Percentiles rank a stretch among this genome's conserved stretches.
These are phyloP conservation scores for Trichoderma oligosporum DNA, from an alignment of 2,329 filamentous ascomycete genomes.

Conservation along the genomic window DNA sequence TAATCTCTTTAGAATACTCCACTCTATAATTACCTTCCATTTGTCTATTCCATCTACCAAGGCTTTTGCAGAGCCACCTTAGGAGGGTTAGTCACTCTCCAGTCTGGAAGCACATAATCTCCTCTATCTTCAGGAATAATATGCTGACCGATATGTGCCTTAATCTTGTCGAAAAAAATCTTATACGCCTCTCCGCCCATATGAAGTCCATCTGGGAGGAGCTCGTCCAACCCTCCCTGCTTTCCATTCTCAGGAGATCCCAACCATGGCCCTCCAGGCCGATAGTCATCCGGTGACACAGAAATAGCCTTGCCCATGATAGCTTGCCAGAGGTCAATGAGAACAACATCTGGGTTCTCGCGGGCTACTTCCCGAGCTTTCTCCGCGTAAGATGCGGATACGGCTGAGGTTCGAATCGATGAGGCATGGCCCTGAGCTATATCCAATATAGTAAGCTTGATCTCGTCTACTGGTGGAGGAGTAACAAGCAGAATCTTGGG, in stretches of 20 bases:
- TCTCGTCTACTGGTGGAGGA: slow-evolving; percentile 79
- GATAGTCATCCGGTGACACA: slow-evolving; percentile 55
- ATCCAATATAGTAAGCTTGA: slow-evolving; percentile 54
- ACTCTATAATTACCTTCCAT: no score
- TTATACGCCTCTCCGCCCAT: slow-evolving; percentile 52
- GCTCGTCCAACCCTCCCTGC: slow-evolving; percentile 47
- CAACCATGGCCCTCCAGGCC: slow-evolving; percentile 45
- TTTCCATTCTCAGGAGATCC: slow-evolving; percentile 49
- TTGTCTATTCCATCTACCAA: no score
- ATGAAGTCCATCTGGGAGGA: slow-evolving; percentile 58
- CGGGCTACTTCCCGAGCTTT: slow-evolving; percentile 64
- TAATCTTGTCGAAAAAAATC: slow-evolving; percentile 48
- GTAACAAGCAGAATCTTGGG: slow-evolving; percentile 74
- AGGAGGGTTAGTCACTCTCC: slow-evolving; percentile 7
- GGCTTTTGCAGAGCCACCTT: background rate
- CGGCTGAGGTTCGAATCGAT: slow-evolving; percentile 44
- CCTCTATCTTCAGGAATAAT: slow-evolving; percentile 39
- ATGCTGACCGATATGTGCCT: slow-evolving; percentile 46
- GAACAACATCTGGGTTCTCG: slow-evolving; percentile 60
- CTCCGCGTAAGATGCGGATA: slow-evolving; percentile 55
- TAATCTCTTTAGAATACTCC: no score
- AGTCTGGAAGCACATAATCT: slow-evolving; percentile 45
- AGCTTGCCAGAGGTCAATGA: slow-evolving; percentile 76
- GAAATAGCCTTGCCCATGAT: slow-evolving; percentile 68
- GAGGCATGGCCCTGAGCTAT: slow-evolving; percentile 43